These are phyloP conservation scores for Microdochium nivale DNA, from an alignment of 2,329 filamentous ascomycete species.

Conservation along the genomic window DNA sequence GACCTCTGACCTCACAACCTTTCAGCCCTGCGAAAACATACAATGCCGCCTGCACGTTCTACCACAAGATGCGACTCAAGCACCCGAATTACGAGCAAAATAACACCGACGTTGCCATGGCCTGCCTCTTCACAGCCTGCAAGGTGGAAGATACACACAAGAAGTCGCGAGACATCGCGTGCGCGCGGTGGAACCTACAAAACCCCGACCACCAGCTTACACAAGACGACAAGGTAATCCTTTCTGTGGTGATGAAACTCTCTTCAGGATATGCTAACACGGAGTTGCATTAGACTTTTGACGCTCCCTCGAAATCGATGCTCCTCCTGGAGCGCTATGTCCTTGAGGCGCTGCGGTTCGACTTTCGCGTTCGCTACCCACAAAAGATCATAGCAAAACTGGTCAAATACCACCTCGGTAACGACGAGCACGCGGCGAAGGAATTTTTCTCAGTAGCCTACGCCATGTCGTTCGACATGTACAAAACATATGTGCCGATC, in stretches of 20 bases:
- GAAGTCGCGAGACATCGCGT: constrained; percentile 88
- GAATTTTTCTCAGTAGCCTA: constrained; percentile 63
- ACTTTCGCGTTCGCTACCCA: constrained; percentile 83
- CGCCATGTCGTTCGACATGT: constrained; percentile 78
- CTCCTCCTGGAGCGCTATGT: constrained; percentile 88
- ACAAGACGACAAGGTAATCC: constrained; percentile 70
- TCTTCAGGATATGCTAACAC: constrained; percentile 2
- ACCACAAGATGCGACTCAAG: constrained; percentile 83
- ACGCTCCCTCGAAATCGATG: constrained; percentile 68
- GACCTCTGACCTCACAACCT: constrained; percentile 4
- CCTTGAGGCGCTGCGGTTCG: constrained; percentile 86
- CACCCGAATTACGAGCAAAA: constrained; percentile 83
- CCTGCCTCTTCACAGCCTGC: constrained; percentile 84
- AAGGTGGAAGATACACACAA: constrained; percentile 98
- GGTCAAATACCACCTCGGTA: constrained; percentile 44
- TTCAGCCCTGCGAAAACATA: constrained; percentile 79
- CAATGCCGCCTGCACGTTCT: constrained; percentile 85
- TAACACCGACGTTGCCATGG: constrained; percentile 77
- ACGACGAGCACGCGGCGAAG: constrained; percentile 33
- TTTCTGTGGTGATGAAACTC: background rate
- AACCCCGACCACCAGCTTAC: constrained; percentile 57
- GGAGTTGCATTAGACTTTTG: constrained; percentile 58
- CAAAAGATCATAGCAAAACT: constrained; percentile 81
- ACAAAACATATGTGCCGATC: constrained; percentile 85
- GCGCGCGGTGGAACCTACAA: constrained; percentile 82